Evolutionary conservation across 164 flowering plant species (phyloP).

Genomic region (Berberis vulgaris): DNA sequence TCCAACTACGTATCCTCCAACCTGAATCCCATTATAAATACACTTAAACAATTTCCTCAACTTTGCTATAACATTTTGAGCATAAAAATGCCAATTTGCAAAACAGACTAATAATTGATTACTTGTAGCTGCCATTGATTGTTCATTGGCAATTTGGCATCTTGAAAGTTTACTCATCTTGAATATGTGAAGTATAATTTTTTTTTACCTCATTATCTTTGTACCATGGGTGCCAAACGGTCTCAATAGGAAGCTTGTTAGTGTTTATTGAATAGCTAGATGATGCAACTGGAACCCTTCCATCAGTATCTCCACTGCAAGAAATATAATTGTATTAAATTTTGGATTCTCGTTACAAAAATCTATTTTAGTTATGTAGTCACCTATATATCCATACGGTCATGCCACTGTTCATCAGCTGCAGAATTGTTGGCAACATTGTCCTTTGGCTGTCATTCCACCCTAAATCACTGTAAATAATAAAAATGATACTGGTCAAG

Average conservation of each 20-base stretch:
- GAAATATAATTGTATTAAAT: not conserved
- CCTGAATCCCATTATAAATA: constrained; percentile 18
- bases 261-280: constrained; percentile 8
- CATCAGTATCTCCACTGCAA: constrained; percentile 16
- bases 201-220: constrained; percentile 4
- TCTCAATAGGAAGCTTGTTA: not conserved
- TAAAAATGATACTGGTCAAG: not conserved
- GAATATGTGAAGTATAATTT: not conserved
- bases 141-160: not conserved
- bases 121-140: too few species aligned
- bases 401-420: constrained; percentile 25
- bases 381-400: constrained; percentile 37
- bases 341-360: not conserved
- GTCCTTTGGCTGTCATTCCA: constrained; percentile 29
- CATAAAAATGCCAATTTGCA: not conserved
- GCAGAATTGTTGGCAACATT: constrained; percentile 21
- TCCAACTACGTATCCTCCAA: constrained; percentile 36
- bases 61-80: not conserved
- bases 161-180: not conserved
- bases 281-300: constrained; percentile 8
- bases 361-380: not conserved
- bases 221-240: constrained; percentile 16
- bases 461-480: not conserved
- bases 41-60: not conserved
- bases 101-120: too few species aligned